phyloP scores from a whole-genome alignment of 2,329 filamentous ascomycete genomes.

The Sporothrix schenckii region DNA sequence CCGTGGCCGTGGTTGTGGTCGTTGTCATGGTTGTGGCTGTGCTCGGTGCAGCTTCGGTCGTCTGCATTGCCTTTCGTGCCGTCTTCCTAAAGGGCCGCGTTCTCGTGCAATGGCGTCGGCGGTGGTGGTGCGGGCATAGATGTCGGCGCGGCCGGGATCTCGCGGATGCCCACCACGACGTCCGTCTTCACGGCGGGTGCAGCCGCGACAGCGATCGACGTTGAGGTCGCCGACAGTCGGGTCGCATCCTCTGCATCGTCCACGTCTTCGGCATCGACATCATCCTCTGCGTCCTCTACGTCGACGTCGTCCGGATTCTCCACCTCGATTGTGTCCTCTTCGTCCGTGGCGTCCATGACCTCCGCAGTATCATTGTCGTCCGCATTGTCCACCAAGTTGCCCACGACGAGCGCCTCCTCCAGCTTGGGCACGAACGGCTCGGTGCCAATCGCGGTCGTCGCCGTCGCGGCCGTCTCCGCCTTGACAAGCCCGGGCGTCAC shows the following conservation, averaged over 20 bases:
- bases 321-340: not conserved
- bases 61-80: not conserved
- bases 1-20: not conserved
- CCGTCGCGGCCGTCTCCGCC: not conserved
- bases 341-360: too few species aligned
- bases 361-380: too few species aligned
- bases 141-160: not conserved
- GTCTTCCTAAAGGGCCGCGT: not conserved
- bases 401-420: not conserved
- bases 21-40: too few species aligned
- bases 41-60: not conserved
- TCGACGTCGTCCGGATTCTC: not conserved
- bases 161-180: not conserved
- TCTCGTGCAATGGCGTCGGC: not conserved
- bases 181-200: conserved; percentile 9
- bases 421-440: conserved; percentile 14
- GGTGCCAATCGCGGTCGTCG: conserved; percentile 1
- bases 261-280: not conserved
- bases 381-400: not conserved
- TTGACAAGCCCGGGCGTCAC: conserved; percentile 30
- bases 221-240: not conserved
- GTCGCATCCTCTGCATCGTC: not conserved
- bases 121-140: not conserved
- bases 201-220: conserved; percentile 2
- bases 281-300: not conserved